Conservation (phyloP, 2,329 filamentous ascomycete genomes). For the Cordyceps farinosa region DNA sequence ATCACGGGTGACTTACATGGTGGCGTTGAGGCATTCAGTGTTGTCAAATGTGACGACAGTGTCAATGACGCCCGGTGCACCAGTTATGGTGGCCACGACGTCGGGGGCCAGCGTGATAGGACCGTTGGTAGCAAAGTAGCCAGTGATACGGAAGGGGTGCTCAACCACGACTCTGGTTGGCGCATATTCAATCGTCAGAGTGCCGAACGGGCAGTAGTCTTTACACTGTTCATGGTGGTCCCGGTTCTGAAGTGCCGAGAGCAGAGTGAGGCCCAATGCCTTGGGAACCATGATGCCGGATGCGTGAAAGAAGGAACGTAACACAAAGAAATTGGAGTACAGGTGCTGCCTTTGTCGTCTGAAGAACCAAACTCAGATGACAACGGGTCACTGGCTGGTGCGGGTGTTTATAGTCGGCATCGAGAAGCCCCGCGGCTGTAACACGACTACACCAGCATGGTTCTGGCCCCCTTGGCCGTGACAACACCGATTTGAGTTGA, state of each 20-base stretch:
- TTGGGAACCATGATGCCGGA: slow-evolving; percentile 4
- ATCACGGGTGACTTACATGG: neutral
- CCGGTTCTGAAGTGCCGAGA: slow-evolving; percentile 4
- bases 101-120: neutral
- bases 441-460: neutral
- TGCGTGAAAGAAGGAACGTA: neutral
- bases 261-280: slow-evolving; percentile 6
- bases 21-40: neutral
- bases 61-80: slow-evolving; percentile 9
- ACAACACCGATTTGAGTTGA: neutral
- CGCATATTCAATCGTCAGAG: neutral
- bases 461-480: neutral
- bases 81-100: neutral
- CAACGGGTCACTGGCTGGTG: neutral
- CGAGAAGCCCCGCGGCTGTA: neutral
- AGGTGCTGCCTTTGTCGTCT: neutral
- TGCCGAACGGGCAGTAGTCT: slow-evolving; percentile 8
- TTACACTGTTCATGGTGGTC: neutral
- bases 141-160: slow-evolving; percentile 6
- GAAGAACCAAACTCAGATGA: neutral
- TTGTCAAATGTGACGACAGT: slow-evolving; percentile 6
- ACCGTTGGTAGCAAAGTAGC: slow-evolving; percentile 10
- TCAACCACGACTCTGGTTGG: neutral
- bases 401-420: slow-evolving; percentile 6
- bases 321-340: neutral